Evolutionary conservation across 345 rosid genomes (phyloP).

Genomic region (Stellera chamaejasme): DNA sequence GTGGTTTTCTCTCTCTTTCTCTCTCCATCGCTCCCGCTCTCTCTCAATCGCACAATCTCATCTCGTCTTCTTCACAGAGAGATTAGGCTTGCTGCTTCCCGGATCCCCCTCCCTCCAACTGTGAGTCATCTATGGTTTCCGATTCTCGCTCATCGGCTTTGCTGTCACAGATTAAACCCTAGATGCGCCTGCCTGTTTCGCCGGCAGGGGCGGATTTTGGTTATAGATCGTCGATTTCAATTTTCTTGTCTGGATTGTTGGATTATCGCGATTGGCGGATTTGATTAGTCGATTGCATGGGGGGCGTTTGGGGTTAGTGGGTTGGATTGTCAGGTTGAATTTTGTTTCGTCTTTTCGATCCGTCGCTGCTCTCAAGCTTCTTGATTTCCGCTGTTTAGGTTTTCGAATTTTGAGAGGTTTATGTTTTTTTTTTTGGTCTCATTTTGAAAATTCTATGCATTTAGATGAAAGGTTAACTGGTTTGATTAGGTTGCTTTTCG

Average conservation of each 20-base stretch:
- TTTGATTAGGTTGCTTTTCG: no score
- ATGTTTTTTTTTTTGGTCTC: no score
- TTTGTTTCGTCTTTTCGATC: no score
- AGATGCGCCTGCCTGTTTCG: conserved; percentile 14
- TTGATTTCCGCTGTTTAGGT: no score
- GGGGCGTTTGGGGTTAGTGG: not conserved
- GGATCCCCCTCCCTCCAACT: conserved; percentile 19
- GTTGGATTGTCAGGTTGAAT: no score
- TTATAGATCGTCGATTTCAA: conserved; percentile 25
- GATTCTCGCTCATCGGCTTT: not conserved
- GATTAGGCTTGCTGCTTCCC: conserved; percentile 17
- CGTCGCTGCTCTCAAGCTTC: no score
- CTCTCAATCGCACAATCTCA: conserved; percentile 25
- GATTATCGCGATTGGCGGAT: not conserved
- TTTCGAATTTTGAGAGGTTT: no score
- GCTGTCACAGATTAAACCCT: conserved; percentile 18
- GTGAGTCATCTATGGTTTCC: conserved; percentile 23
- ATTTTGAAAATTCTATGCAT: no score
- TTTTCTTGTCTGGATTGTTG: not conserved
- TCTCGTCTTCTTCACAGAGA: conserved; percentile 18
- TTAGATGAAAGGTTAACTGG: no score
- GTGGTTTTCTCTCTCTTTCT: conserved; percentile 13
- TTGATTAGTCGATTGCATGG: not conserved
- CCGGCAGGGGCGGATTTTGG: not conserved
- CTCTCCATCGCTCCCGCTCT: conserved; percentile 10